Evolutionary conservation across 2,329 filamentous ascomycete species (phyloP).

Genomic region (Fusarium sp.): DNA sequence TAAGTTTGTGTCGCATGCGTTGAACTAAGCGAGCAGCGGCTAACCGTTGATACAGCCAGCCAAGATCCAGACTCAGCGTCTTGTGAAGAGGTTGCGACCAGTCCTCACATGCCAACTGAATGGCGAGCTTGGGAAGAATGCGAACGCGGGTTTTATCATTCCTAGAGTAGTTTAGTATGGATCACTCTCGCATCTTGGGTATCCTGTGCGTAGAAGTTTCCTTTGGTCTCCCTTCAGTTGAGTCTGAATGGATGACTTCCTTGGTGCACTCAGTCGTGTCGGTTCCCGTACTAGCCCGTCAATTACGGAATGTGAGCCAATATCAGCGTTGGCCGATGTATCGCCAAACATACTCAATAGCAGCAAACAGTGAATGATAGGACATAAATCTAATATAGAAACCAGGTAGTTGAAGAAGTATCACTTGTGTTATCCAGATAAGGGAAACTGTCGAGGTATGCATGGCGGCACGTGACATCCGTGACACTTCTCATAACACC

Average conservation of each 20-base stretch:
- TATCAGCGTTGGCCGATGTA: background rate
- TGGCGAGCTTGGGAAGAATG: background rate
- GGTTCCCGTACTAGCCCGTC: too few relatives aligned
- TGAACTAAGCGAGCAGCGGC: fast-evolving
- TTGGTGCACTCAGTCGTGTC: background rate
- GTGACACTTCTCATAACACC: background rate
- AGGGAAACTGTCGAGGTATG: background rate
- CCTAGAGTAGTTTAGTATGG: background rate
- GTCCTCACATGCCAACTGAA: background rate
- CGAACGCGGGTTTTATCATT: background rate
- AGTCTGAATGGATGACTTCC: too few relatives aligned
- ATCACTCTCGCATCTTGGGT: background rate
- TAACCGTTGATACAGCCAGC: background rate
- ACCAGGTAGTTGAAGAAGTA: background rate
- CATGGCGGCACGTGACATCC: background rate
- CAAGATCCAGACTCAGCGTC: background rate
- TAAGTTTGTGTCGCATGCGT: background rate
- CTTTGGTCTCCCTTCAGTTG: background rate
- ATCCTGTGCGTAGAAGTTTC: background rate
- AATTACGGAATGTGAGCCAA: background rate
- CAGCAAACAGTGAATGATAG: background rate
- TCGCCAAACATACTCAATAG: background rate
- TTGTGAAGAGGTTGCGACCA: background rate
- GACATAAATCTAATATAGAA: background rate
- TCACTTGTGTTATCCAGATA: background rate